Evolutionary conservation across 768 basidiomycete genomes (phyloP).

Genomic region (Auriscalpium vulgare): DNA sequence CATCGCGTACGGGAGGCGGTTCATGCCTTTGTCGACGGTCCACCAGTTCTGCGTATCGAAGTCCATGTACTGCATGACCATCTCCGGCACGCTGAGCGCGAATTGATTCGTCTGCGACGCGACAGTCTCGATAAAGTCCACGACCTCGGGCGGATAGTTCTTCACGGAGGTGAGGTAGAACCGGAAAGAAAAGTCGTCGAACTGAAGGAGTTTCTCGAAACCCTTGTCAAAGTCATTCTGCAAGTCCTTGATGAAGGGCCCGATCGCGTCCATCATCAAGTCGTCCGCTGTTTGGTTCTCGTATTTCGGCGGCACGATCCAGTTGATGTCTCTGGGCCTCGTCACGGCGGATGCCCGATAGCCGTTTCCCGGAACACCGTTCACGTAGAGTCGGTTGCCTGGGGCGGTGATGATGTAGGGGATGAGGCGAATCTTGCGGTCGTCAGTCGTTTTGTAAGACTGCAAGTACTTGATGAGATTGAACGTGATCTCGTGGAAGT

Average conservation of each 20-base stretch:
- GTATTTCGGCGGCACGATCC: conserved; percentile 5
- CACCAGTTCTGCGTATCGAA: conserved; percentile 17
- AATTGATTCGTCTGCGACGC: conserved; percentile 19
- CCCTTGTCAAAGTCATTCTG: conserved; percentile 10
- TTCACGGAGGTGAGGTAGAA: conserved; percentile 9
- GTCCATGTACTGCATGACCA: conserved; percentile 19
- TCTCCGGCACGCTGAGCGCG: conserved; percentile 19
- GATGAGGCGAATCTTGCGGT: conserved; percentile 6
- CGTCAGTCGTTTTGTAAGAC: neutral
- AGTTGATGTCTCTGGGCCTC: conserved; percentile 4
- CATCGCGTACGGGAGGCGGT: conserved; percentile 17
- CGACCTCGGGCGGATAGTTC: conserved; percentile 12
- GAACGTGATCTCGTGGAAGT: conserved; percentile 8
- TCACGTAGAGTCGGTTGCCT: conserved; percentile 14
- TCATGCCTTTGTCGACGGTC: conserved; percentile 17
- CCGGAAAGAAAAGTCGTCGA: conserved; percentile 17
- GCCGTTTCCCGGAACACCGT: neutral
- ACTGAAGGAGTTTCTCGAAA: conserved; percentile 11
- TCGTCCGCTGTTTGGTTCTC: conserved; percentile 8
- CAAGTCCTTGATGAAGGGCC: conserved; percentile 7
- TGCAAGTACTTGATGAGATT: neutral
- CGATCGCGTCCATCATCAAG: conserved; percentile 10
- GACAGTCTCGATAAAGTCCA: conserved; percentile 20
- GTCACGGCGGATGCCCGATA: conserved; percentile 1
- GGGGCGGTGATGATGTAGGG: conserved; percentile 10